A percentile compares a stretch with the other conserved stretches of the same genome.
These are phyloP conservation scores for Leptodontidium sp. DNA, from an alignment of 2,329 filamentous ascomycete species.

Conservation along the genomic window DNA sequence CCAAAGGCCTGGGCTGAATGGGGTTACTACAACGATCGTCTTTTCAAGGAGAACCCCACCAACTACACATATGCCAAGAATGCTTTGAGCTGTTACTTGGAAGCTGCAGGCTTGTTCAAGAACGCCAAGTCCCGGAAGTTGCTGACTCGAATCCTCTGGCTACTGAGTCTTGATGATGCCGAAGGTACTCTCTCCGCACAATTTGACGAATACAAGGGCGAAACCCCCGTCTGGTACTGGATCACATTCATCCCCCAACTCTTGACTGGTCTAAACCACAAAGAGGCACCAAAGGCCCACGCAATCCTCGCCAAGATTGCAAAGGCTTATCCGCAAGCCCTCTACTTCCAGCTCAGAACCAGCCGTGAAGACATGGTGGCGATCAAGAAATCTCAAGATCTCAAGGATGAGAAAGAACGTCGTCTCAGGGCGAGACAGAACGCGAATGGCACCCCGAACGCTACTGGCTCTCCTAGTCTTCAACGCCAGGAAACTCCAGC, in stretches of 20 bases:
- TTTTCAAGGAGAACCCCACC: conserved; percentile 89
- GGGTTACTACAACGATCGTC: conserved; percentile 96
- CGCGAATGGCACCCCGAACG: conserved; percentile 39
- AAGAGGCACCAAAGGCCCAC: conserved; percentile 88
- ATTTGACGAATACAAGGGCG: conserved; percentile 96
- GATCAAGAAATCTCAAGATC: conserved; percentile 89
- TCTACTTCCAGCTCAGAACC: conserved; percentile 95
- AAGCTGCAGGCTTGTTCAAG: conserved; percentile 96
- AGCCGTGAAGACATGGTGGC: conserved; percentile 92
- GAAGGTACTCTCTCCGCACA: conserved; percentile 84
- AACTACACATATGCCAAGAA: conserved; percentile 87
- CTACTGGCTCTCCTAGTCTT: conserved; percentile 44
- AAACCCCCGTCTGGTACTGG: conserved; percentile 99
- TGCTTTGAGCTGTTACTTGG: conserved; percentile 93
- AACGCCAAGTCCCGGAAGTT: conserved; percentile 95
- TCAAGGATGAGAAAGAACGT: conserved; percentile 65
- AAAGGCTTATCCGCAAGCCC: conserved; percentile 91
- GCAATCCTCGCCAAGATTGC: conserved; percentile 91
- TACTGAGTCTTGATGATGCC: conserved; percentile 90
- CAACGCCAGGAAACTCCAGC: conserved; percentile 42
- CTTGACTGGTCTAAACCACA: conserved; percentile 87
- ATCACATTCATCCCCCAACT: conserved; percentile 98
- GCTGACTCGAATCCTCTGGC: conserved; percentile 91
- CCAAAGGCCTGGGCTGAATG: conserved; percentile 99
- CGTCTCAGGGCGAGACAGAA: conserved; percentile 51